Conservation (phyloP, 2,329 filamentous ascomycete species). For the Furcasterigmium furcatum region DNA sequence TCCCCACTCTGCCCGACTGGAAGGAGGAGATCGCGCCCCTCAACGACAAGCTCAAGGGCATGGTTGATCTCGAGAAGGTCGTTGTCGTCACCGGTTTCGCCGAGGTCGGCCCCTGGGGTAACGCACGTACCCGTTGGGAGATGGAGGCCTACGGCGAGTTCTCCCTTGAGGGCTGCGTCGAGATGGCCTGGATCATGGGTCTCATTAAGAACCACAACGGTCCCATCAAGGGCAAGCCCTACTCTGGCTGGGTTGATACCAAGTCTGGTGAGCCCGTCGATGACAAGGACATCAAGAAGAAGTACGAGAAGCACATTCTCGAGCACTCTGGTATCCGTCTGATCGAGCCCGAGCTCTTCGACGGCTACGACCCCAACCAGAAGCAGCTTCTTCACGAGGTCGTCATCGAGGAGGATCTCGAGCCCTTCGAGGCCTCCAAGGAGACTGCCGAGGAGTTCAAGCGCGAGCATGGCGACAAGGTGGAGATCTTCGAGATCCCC, state of each 20-base stretch:
- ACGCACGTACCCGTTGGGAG: constrained; percentile 96
- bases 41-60: constrained; percentile 85
- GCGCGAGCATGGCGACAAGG: constrained; percentile 95
- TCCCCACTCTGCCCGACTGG: constrained; percentile 89
- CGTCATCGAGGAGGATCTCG: constrained; percentile 93
- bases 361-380: constrained; percentile 95
- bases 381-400: constrained; percentile 98
- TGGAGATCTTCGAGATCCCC: constrained; percentile 92
- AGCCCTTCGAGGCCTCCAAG: constrained; percentile 95
- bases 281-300: constrained; percentile 95
- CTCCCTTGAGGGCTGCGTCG: constrained; percentile 94
- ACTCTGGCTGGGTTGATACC: constrained; percentile 93
- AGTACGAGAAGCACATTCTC: constrained; percentile 95
- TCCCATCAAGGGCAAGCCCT: constrained; percentile 89
- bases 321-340: constrained; percentile 97
- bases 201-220: constrained; percentile 99
- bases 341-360: constrained; percentile 95
- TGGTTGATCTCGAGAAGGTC: constrained; percentile 98
- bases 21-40: constrained; percentile 85
- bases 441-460: constrained; percentile 97
- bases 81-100: constrained; percentile 97
- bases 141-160: constrained; percentile 98
- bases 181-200: constrained; percentile 99
- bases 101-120: constrained; percentile 97
- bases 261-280: constrained; percentile 95